Conservation (phyloP, 2,329 filamentous ascomycete genomes). For the Lasiodiplodia gonubiensis region DNA sequence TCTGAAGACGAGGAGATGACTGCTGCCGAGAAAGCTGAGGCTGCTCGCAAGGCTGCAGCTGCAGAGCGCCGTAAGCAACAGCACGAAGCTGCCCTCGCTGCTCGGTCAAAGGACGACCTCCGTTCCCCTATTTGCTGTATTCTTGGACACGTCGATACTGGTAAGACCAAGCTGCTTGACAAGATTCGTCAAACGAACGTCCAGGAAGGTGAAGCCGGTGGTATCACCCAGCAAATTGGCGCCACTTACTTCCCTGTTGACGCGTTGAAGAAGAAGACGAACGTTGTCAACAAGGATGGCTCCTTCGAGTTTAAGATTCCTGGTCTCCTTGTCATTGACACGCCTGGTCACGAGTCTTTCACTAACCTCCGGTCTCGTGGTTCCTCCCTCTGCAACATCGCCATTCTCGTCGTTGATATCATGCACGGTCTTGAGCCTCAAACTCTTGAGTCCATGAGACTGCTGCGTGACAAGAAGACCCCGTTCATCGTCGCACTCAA, state of each 20-base stretch:
- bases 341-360: slow-evolving; percentile 99
- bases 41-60: slow-evolving; percentile 83
- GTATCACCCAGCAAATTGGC: slow-evolving; percentile 99
- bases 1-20: slow-evolving; percentile 75
- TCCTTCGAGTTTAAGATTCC: slow-evolving; percentile 97
- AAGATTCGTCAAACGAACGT: slow-evolving; percentile 99
- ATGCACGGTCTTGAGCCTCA: slow-evolving; percentile 99
- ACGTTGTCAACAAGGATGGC: slow-evolving; percentile 88
- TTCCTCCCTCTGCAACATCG: slow-evolving; percentile 98
- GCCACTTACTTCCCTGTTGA: slow-evolving; percentile 98
- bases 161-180: slow-evolving; percentile 98
- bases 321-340: slow-evolving; percentile 95
- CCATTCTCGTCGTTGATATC: slow-evolving; percentile 97
- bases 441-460: slow-evolving; percentile 94
- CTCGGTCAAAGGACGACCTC: slow-evolving; percentile 90
- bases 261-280: slow-evolving; percentile 88
- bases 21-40: slow-evolving; percentile 74
- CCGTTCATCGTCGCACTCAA: slow-evolving; percentile 98
- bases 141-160: slow-evolving; percentile 98
- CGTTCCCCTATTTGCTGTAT: slow-evolving; percentile 99
- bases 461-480: slow-evolving; percentile 91
- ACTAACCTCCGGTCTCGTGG: slow-evolving; percentile 96
- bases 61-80: slow-evolving; percentile 87
- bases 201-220: slow-evolving; percentile 97
- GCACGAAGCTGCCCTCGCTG: slow-evolving; percentile 88